Base-by-base conservation (phyloP, 495 filamentous ascomycete genomes). In the Beverwykella pulmonaria region DNA sequence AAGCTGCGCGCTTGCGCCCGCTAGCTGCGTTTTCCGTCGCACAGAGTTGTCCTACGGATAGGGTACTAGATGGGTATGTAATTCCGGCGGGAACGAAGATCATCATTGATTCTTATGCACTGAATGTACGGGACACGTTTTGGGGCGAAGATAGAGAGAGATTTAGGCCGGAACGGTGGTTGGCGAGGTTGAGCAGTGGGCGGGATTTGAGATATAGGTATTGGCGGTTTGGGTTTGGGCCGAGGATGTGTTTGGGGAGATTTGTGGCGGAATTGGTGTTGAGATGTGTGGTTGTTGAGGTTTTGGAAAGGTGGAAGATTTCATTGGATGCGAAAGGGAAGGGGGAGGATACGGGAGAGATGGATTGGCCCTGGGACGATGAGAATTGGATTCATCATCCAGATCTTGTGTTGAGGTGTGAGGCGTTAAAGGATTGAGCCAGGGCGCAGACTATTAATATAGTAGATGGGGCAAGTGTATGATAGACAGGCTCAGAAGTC, bases 1-100 rank as follows among this genome's bases (percentile, higher is more conserved):
- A 81, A 60, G 74, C 78, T 1, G 26, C 70, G 6, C 77, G 76
- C n/a, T 67, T 81, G 12, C 64, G 62, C 3, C 78, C 78, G 0
- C 52, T 80, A 5, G 75, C 76, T 0, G 73, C 77, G 2, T 79
- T 79, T 61, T 71, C 75, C 3, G 73, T 79, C 7, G 72, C 78
- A 2, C 76, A 81, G 61, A 59, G 73, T 0, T 61, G 69, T 1
- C 78, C 79, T 7, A 78, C 61, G 1, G 1, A 32, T 8, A 53
- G 61, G 4, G 19, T 14, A 14, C 7, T 59, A n/a, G 27, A 12
- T 4, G 34, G 25, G 1, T 60, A 19, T 41, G 2, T 19, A 1
- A 20, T 66, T 17, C 56, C 63, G 9, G 72, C 61, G 1, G 66
- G 64, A n/a, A 79, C 76, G 0, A 70, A 69, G 26, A 70, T 79